Base-by-base conservation (phyloP, 352 stramenopile species). In the Phytophthora podocarpi region DNA sequence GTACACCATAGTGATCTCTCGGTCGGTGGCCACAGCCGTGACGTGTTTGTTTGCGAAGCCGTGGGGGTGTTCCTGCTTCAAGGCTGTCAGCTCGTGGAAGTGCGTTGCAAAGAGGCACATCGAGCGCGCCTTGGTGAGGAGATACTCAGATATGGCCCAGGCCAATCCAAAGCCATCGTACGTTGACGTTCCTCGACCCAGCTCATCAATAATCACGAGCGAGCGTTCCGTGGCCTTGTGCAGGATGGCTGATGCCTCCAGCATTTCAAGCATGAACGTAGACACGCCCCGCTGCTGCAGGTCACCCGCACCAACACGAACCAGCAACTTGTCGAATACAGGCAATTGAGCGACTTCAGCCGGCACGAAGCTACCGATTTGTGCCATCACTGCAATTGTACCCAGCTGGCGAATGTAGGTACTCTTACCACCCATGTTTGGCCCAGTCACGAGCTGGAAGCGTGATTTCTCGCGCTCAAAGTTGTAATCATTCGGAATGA, bases 211-310 rank as follows among this genome's bases (percentile, higher is more conserved):
- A 56, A 99, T 98, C 50, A 99, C 97, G 30, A 99, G 80, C 45
- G 92, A 98, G 8, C 78, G 74, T 50, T 86, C 80, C 1, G 96
- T 98, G 1, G 96, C 96, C 59, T 95, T 97, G 71, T 96, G 85
- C 35, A 99, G 71, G 66, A 99, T 99, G 13, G 91, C 89, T 0
- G 91, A 94, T 8, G 97, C 94, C 70, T 99, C 98, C 9, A 99
- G 76, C 98, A 99, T 99, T 79, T 99, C 98, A 45, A 98, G 95
- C 97, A 99, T 99, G 72, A 99, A 99, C 13, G 98, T 99, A 9
- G 95, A 99, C 39, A 99, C 97, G 31, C 98, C 98, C 13, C 93
- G 82, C 63, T 99, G 93, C 75, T 99, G 96, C 11, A 94, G 77
- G 70, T 99, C 98, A 3, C 97, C 97, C 2, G 98, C 98, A 23